phyloP scores from a whole-genome alignment of 129 eudicot species.

The Artemisia annua region DNA sequence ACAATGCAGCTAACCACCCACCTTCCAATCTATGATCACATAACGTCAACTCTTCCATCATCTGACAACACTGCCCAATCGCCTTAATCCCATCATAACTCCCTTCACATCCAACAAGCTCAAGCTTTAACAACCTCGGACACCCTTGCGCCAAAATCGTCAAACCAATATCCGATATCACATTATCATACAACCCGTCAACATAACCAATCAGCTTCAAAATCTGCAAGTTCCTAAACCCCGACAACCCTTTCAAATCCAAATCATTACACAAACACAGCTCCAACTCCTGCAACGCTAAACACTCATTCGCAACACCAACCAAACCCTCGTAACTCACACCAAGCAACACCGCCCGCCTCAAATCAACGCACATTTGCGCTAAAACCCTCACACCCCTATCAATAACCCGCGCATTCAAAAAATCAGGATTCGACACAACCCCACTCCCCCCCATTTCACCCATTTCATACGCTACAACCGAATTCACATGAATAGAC shows the following conservation, averaged over 20 bases:
- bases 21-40: constrained; percentile 80
- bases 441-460: constrained; percentile 11
- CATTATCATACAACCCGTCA: constrained; percentile 71
- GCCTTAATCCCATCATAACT: constrained; percentile 97
- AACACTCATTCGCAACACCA: constrained; percentile 59
- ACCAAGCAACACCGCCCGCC: constrained; percentile 53
- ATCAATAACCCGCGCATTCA: constrained; percentile 50
- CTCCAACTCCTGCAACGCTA: constrained; percentile 80
- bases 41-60: constrained; percentile 85
- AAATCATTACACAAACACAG: constrained; percentile 59
- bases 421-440: constrained; percentile 47
- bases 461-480: constrained; percentile 2
- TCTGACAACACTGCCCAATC: constrained; percentile 90
- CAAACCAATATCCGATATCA: constrained; percentile 84
- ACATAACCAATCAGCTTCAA: constrained; percentile 64
- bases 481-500: constrained; percentile 48
- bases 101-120: constrained; percentile 95
- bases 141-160: constrained; percentile 95
- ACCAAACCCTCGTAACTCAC: constrained; percentile 58
- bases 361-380: constrained; percentile 66
- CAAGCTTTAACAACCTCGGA: constrained; percentile 76
- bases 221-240: constrained; percentile 73
- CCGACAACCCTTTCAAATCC: constrained; percentile 50
- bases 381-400: constrained; percentile 62
- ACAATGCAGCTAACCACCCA: constrained; percentile 91